phyloP scores from a whole-genome alignment of 139 green algal species.

The Coelastrella sp. region DNA sequence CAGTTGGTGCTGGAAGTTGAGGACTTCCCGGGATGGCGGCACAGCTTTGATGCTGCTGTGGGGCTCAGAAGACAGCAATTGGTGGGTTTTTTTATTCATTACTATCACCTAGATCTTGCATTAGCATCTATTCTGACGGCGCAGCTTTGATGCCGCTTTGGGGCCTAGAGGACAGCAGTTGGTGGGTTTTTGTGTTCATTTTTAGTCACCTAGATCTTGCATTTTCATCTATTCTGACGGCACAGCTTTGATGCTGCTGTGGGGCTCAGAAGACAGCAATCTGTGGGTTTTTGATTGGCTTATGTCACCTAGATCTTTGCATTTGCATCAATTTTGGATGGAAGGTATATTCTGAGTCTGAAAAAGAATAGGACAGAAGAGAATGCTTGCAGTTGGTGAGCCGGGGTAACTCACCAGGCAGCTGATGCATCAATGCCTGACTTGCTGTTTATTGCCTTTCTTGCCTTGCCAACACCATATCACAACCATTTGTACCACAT shows the following conservation, averaged over 20 bases:
- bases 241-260: slow-evolving; percentile 46
- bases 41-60: slow-evolving; percentile 47
- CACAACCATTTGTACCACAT: no score
- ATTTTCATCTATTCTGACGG: slow-evolving; percentile 19
- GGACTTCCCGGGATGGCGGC: slow-evolving; percentile 50
- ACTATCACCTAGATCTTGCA: no score
- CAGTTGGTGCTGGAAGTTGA: slow-evolving; percentile 21
- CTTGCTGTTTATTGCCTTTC: no score
- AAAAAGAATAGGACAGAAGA: no score
- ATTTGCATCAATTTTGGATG: no score
- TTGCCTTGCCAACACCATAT: no score
- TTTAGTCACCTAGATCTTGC: no score
- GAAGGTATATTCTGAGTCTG: no score
- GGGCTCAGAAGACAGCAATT: slow-evolving; percentile 43
- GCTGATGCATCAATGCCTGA: no score
- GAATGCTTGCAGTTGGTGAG: no score
- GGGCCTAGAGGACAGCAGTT: slow-evolving; percentile 42
- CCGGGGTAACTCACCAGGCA: slow-evolving; percentile 33
- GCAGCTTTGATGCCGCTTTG: slow-evolving; percentile 45
- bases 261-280: slow-evolving; percentile 35
- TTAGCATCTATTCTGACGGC: slow-evolving; percentile 22
- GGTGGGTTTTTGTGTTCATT: background rate
- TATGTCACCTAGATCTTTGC: no score
- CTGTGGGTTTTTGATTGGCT: slow-evolving; percentile 36
- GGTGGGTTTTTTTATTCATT: background rate